Evolutionary conservation across 2,329 filamentous ascomycete species (phyloP).

Genomic region (Epicoccum sorghinum): DNA sequence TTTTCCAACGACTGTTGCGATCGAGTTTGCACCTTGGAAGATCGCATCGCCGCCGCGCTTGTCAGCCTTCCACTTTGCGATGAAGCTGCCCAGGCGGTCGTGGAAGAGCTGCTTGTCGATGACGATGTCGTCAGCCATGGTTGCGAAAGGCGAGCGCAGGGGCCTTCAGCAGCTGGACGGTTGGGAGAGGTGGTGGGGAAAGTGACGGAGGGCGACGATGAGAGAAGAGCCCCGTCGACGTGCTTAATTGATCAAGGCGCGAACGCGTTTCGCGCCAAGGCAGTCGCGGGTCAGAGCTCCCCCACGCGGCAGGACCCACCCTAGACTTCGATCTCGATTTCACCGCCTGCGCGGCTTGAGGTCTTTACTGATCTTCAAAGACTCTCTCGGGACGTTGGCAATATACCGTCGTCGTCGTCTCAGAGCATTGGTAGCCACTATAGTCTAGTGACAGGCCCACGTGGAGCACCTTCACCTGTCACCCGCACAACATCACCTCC

Average conservation of each 20-base stretch:
- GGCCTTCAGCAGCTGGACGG: constrained; percentile 29
- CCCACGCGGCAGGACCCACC: constrained; percentile 9
- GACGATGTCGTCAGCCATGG: constrained; percentile 76
- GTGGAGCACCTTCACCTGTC: constrained; percentile 9
- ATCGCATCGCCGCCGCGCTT: constrained; percentile 84
- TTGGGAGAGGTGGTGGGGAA: constrained; percentile 10
- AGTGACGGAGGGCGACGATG: constrained; percentile 23
- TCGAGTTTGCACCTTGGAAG: constrained; percentile 85
- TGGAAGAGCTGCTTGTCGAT: constrained; percentile 95
- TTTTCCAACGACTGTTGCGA: constrained; percentile 93
- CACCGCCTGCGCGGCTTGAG: neutral
- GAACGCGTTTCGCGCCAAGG: constrained; percentile 14
- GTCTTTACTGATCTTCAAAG: neutral
- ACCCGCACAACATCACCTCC: neutral
- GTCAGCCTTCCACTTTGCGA: constrained; percentile 94
- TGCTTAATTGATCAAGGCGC: constrained; percentile 12
- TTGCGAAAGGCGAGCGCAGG: constrained; percentile 33
- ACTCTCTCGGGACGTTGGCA: neutral
- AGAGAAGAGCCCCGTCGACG: constrained; percentile 17
- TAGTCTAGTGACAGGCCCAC: constrained; percentile 18
- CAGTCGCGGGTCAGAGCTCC: constrained; percentile 8
- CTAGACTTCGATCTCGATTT: neutral
- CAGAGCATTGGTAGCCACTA: neutral
- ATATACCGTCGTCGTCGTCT: neutral
- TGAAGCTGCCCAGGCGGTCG: constrained; percentile 85